phyloP scores from a whole-genome alignment of 1,284 basidiomycete genomes.

The Malassezia yamatoensis region DNA sequence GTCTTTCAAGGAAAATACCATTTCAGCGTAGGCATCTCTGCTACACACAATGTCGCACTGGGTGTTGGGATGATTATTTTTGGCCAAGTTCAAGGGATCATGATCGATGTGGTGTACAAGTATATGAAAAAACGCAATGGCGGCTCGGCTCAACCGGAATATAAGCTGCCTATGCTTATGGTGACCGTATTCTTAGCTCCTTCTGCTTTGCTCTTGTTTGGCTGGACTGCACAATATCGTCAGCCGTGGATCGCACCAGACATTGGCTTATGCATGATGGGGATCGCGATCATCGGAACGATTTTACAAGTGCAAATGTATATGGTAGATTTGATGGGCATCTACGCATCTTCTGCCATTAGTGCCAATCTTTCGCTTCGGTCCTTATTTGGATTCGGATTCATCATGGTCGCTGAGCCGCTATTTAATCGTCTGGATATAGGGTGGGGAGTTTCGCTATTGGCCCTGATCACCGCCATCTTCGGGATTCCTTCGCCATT shows the following conservation, averaged over 20 bases:
- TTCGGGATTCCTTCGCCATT: conserved; percentile 43
- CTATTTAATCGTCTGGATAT: conserved; percentile 39
- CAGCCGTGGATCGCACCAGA: conserved; percentile 62
- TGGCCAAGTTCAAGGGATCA: conserved; percentile 57
- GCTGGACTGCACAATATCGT: conserved; percentile 57
- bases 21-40: conserved; percentile 52
- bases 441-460: conserved; percentile 43
- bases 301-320: conserved; percentile 32
- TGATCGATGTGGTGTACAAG: conserved; percentile 56
- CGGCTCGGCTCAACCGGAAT: conserved; percentile 52
- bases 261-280: conserved; percentile 26
- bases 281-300: conserved; percentile 21
- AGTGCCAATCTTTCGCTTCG: conserved; percentile 38
- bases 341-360: conserved; percentile 45
- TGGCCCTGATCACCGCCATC: conserved; percentile 34
- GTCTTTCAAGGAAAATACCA: conserved; percentile 55
- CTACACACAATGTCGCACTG: conserved; percentile 59
- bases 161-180: conserved; percentile 54
- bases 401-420: conserved; percentile 36
- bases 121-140: conserved; percentile 55
- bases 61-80: conserved; percentile 36
- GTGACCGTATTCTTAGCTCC: conserved; percentile 54
- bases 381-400: conserved; percentile 41
- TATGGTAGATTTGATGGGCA: conserved; percentile 35
- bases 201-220: conserved; percentile 58